Evolutionary conservation across 2,329 filamentous ascomycete species (phyloP), one percentile per base, ranked within the genome.

Genomic region (Niveomyces coronatus): DNA sequence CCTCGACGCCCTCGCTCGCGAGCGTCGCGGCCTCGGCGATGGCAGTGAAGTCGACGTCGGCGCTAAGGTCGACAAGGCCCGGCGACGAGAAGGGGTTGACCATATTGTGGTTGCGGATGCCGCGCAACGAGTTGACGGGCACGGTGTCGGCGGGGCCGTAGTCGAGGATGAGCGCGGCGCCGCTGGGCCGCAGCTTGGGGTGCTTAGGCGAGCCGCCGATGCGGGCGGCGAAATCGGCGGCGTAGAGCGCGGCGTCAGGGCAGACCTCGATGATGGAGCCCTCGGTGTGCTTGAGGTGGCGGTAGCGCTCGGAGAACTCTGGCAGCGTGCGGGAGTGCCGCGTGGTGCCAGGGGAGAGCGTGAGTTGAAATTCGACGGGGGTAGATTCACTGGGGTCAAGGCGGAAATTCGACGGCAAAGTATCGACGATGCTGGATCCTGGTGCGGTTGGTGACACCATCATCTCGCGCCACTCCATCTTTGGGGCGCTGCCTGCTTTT

Each of bases 81-180:
- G 91, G 84, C 5, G 76, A 68, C 1, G 74, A 70, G 51, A 98
- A 86, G 4, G 91, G 86, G 16, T 79, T 87, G 31, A 94, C 82
- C 17, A 72, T 70, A 17, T 69, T 65, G 62, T 98, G 91, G 11
- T 71, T 67, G 24, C 79, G 75, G 57, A 98, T 96, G 16, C 91
- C 91, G 22, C 91, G 82, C 16, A 98, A 71, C 0, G 87, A 93
- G 67, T 94, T 94, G 43, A 83, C 68, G 3, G 91, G 91, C 34
- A 98, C 79, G 0, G 67, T 83, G 49, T 78, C 69, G 3, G 76
- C 61, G 4, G 89, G 83, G 14, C 91, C 91, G 61, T 98, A 98
- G 64, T 98, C 91, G 31, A 98, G 76, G 49, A 98, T 85, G n/a
- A 98, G 69, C 1, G 89, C 91, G 8, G 88, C 91, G 35, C 91